Percentiles rank a stretch among this genome's conserved stretches.
Conservation (phyloP, 352 stramenopile genomes). For the Phytophthora pini region DNA sequence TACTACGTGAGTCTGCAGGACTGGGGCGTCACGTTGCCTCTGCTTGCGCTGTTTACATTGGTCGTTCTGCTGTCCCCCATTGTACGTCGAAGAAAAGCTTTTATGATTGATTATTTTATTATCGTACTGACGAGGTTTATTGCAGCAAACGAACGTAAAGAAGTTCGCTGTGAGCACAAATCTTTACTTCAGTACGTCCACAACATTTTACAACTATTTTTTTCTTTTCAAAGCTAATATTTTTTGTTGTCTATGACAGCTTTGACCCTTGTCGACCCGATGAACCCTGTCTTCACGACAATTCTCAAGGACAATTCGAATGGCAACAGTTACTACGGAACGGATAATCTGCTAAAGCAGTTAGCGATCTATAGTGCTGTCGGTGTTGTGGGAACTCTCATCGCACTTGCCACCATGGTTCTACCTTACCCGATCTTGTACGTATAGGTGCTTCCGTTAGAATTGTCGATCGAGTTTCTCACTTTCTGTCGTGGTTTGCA, state of each 20-base stretch:
- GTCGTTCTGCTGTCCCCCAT: conserved; percentile 67
- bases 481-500: conserved; percentile 13
- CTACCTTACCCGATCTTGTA: conserved; percentile 73
- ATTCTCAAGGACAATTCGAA: conserved; percentile 57
- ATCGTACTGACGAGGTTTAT: not conserved
- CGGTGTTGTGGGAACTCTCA: conserved; percentile 69
- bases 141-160: conserved; percentile 69
- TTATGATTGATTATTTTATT: conserved; percentile 3
- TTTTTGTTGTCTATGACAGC: conserved; percentile 33
- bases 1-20: conserved; percentile 78
- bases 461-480: not conserved
- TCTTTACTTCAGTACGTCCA: conserved; percentile 75
- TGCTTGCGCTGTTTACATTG: conserved; percentile 75
- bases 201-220: not conserved
- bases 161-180: conserved; percentile 83
- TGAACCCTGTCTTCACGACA: conserved; percentile 71
- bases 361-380: conserved; percentile 73
- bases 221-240: not conserved
- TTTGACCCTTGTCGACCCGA: conserved; percentile 67
- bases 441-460: conserved; percentile 1
- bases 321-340: conserved; percentile 52
- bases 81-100: conserved; percentile 24
- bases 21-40: conserved; percentile 58
- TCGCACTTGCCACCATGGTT: conserved; percentile 63
- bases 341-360: conserved; percentile 66